These are phyloP conservation scores for Apiosordaria backusii DNA, from an alignment of 495 filamentous ascomycete species.

Conservation along the genomic window DNA sequence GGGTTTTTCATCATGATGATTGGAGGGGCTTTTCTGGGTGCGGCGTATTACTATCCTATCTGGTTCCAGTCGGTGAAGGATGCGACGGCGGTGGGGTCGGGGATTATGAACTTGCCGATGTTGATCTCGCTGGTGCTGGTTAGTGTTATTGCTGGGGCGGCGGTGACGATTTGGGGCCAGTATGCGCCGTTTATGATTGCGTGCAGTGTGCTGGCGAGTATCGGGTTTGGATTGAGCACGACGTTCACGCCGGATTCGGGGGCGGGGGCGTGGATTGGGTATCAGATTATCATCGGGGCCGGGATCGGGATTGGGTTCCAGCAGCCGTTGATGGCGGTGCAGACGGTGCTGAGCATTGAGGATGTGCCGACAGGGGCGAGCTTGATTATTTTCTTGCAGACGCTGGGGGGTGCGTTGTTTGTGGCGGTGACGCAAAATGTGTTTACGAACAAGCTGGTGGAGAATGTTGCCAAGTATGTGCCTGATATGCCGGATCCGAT, in stretches of 20 bases:
- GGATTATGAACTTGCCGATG: constrained; percentile 73
- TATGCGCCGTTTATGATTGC: constrained; percentile 72
- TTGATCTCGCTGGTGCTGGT: constrained; percentile 60
- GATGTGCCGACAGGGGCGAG: constrained; percentile 68
- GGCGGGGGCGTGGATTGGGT: constrained; percentile 70
- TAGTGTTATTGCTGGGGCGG: constrained; percentile 58
- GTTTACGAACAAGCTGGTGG: constrained; percentile 66
- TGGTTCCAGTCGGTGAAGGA: constrained; percentile 88
- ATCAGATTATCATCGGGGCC: constrained; percentile 64
- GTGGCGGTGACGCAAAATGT: constrained; percentile 74
- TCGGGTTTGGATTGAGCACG: constrained; percentile 68
- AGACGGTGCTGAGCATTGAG: constrained; percentile 57
- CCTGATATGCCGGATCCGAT: constrained; percentile 48
- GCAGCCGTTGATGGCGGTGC: constrained; percentile 65
- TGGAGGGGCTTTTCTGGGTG: constrained; percentile 64
- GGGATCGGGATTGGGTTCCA: constrained; percentile 67
- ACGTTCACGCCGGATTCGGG: constrained; percentile 57
- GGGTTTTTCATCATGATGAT: constrained; percentile 53
- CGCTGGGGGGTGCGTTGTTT: constrained; percentile 68
- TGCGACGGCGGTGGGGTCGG: constrained; percentile 62
- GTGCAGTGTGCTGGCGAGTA: constrained; percentile 53
- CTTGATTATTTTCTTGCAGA: constrained; percentile 66
- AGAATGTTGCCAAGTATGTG: constrained; percentile 49
- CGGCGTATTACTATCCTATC: constrained; percentile 72
- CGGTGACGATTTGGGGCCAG: constrained; percentile 64